These are phyloP conservation scores for Thalia dealbata DNA, from an alignment of 176 grass and related monocot species.

Conservation along the genomic window DNA sequence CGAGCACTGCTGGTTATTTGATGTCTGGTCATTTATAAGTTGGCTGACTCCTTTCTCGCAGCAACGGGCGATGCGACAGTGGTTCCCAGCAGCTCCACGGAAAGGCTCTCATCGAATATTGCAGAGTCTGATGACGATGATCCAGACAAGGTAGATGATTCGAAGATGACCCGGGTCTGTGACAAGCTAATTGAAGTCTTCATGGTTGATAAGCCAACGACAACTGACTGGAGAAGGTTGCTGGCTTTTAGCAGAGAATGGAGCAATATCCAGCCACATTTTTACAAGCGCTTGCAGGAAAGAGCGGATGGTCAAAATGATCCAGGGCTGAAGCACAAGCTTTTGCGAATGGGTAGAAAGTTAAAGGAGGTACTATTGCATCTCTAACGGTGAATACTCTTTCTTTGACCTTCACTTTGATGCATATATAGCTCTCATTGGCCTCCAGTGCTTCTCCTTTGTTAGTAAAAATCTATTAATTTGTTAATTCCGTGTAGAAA, in stretches of 20 bases:
- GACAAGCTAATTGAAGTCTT: slow-evolving; percentile 86
- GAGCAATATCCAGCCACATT: slow-evolving; percentile 59
- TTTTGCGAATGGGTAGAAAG: slow-evolving; percentile 68
- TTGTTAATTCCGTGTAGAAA: too few relatives aligned
- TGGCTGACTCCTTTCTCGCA: slow-evolving; percentile 14
- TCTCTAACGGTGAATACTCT: neutral
- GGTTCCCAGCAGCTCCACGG: slow-evolving; percentile 21
- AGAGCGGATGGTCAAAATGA: slow-evolving; percentile 51
- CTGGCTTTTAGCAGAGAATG: slow-evolving; percentile 74
- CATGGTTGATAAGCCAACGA: slow-evolving; percentile 67
- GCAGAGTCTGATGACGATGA: slow-evolving; percentile 16
- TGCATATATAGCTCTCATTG: too few relatives aligned
- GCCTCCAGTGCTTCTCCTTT: too few relatives aligned
- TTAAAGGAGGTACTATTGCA: slow-evolving; percentile 53
- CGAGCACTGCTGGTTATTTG: too few relatives aligned
- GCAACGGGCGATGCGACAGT: slow-evolving; percentile 34
- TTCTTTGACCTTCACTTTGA: too few relatives aligned
- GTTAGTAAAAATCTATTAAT: too few relatives aligned
- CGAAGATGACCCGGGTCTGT: slow-evolving; percentile 54
- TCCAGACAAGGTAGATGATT: slow-evolving; percentile 13
- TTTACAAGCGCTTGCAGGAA: slow-evolving; percentile 60
- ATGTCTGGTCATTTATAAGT: neutral
- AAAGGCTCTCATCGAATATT: slow-evolving; percentile 34
- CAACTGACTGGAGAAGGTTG: slow-evolving; percentile 73
- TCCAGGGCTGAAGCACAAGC: slow-evolving; percentile 70